phyloP scores from a whole-genome alignment of 2,329 filamentous ascomycete genomes.

The Pestalotiopsis sp. region DNA sequence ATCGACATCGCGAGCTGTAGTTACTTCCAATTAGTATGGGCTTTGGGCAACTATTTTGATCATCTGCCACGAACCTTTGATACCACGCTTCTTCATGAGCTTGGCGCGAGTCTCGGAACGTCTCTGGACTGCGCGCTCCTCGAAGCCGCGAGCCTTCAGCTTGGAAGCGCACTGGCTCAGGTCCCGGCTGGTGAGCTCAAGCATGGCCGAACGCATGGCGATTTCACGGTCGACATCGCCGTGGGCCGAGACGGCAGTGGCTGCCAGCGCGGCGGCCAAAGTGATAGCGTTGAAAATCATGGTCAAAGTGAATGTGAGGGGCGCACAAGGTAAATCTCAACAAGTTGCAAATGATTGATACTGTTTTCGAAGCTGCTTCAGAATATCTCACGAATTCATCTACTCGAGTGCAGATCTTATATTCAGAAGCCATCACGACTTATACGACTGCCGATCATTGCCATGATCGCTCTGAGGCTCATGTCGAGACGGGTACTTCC shows the following conservation, averaged over 20 bases:
- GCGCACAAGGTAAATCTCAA: neutral
- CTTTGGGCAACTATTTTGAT: neutral
- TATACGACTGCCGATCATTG: neutral
- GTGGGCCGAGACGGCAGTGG: conserved; percentile 3
- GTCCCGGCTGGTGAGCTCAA: conserved; percentile 22
- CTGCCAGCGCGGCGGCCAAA: neutral
- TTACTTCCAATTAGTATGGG: neutral
- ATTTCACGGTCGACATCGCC: conserved; percentile 6
- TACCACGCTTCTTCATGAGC: conserved; percentile 7
- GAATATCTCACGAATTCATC: neutral
- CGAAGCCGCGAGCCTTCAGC: conserved; percentile 48
- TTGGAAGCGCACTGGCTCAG: conserved; percentile 48
- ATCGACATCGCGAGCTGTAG: conserved; percentile 15
- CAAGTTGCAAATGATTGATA: neutral
- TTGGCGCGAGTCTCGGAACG: conserved; percentile 29
- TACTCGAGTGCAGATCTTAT: neutral
- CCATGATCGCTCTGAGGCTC: neutral
- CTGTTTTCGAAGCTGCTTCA: neutral
- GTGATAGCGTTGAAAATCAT: conserved; percentile 6
- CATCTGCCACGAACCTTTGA: neutral
- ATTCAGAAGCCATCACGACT: neutral
- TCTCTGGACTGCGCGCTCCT: conserved; percentile 44
- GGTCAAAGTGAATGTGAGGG: neutral
- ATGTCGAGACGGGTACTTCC: neutral
- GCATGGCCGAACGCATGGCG: conserved; percentile 9